Conservation (phyloP, 2,329 filamentous ascomycete genomes). For the Setomelanomma holmii region DNA sequence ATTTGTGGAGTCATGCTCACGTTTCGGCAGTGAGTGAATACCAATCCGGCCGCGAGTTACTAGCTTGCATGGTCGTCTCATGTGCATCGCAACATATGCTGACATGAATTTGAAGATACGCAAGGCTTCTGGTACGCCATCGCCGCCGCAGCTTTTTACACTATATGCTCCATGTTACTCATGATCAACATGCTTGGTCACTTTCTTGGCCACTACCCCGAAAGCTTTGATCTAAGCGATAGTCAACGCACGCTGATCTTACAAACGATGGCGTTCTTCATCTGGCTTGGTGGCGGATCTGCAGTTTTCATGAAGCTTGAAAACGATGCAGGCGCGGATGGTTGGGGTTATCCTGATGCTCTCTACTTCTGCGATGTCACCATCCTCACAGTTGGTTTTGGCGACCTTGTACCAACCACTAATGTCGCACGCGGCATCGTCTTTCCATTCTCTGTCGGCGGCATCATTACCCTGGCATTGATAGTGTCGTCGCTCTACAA, state of each 20-base stretch:
- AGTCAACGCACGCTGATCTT: slow-evolving; percentile 88
- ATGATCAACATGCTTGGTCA: slow-evolving; percentile 82
- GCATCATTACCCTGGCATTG: slow-evolving; percentile 83
- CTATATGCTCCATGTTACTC: slow-evolving; percentile 77
- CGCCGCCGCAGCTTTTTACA: slow-evolving; percentile 80
- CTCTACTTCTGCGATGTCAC: slow-evolving; percentile 56
- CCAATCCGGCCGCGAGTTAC: no score
- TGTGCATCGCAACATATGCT: neutral
- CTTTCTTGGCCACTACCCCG: slow-evolving; percentile 74
- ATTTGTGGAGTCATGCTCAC: neutral
- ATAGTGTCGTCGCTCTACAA: slow-evolving; percentile 81
- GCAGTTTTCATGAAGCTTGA: slow-evolving; percentile 77
- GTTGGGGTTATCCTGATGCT: slow-evolving; percentile 78
- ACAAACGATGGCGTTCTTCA: slow-evolving; percentile 84
- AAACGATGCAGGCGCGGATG: slow-evolving; percentile 45
- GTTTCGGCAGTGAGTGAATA: neutral
- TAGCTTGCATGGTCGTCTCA: no score
- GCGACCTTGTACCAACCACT: slow-evolving; percentile 64
- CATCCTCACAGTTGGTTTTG: slow-evolving; percentile 51
- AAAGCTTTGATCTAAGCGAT: slow-evolving; percentile 78
- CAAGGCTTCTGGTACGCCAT: slow-evolving; percentile 89
- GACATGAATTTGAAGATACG: slow-evolving; percentile 58
- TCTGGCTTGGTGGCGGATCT: slow-evolving; percentile 81
- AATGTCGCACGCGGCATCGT: slow-evolving; percentile 72
- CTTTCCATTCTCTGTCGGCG: slow-evolving; percentile 83